Base-by-base conservation (phyloP, 495 filamentous ascomycete genomes). In the Trichoderma reesei region DNA sequence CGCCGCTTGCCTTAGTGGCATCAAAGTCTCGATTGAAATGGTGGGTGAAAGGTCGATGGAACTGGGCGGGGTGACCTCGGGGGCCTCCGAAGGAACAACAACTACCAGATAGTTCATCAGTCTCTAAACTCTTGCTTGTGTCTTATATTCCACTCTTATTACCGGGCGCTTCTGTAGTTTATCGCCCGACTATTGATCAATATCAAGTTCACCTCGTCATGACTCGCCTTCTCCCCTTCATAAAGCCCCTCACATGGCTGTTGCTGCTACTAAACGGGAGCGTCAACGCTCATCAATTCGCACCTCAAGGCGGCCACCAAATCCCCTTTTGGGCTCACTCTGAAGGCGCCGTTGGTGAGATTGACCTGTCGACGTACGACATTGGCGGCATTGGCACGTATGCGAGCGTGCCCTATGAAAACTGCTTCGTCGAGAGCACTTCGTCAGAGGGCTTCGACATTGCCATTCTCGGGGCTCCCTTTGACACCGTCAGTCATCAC, bases 371-470 rank as follows among this genome's bases (percentile, higher is more conserved):
- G 4, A 56, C 48, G 10, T 56, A 56, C 33, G 48, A 56, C 10
- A 59, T 34, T 34, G 37, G 42, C 3, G 46, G 34, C 46, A 37
- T 41, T 1, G 51, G 83, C 5, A 91, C 90, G 13, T 96, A 92
- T 69, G 90, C 88, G 36, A 84, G 88, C 64, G 74, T 94, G 5
- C 83, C 86, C 1, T 94, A 93, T 75, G 85, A 83, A 63, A 90
- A 90, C 41, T 95, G 90, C 69, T 78, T 95, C 6, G 90, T 82
- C 46, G 83, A 91, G 41, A 78, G 82, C 18, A 69, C 69, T 1
- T 85, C 79, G 41, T 79, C 86, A 13, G 71, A 75, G 3, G 82
- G 86, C 67, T 94, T 86, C 69, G 90, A 95, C 65, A 92, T 94
- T 73, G 90, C 90, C 34, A 89, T 95, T 72, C 70, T 95, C 36